These are phyloP conservation scores for Salix exigua DNA, from an alignment of 345 rosid species.

Conservation along the genomic window DNA sequence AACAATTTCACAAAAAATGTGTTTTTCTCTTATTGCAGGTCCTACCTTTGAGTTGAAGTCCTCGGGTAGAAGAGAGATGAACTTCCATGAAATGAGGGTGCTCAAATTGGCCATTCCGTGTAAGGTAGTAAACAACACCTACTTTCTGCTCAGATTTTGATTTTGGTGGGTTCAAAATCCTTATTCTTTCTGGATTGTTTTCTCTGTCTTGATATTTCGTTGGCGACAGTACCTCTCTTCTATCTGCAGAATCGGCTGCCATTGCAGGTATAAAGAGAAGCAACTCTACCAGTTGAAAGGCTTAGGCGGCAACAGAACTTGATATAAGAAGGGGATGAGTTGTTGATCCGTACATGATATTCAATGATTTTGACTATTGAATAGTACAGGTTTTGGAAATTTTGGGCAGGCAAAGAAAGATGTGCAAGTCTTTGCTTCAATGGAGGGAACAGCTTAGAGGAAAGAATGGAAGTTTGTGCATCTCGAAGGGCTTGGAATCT, in stretches of 20 bases:
- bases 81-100: conserved; percentile 24
- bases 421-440: background rate
- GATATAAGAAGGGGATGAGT: background rate
- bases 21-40: background rate
- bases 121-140: conserved; percentile 15
- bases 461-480: background rate
- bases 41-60: conserved; percentile 15
- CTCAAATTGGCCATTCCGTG: conserved; percentile 18
- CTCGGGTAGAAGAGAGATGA: conserved; percentile 12
- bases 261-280: conserved; percentile 1
- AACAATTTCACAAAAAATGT: background rate
- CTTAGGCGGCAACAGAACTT: background rate
- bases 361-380: background rate
- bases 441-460: conserved; percentile 2
- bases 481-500: background rate
- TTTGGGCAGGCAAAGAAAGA: background rate
- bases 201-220: conserved; percentile 17
- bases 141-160: conserved; percentile 18
- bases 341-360: background rate
- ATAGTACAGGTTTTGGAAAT: background rate
- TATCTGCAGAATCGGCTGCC: conserved; percentile 23
- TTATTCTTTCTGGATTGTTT: conserved; percentile 27
- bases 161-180: conserved; percentile 26
- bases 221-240: conserved; percentile 5
- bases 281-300: conserved; percentile 1